Evolutionary conservation across 352 stramenopile species (phyloP).

Genomic region (Halophytophthora batemanensis): DNA sequence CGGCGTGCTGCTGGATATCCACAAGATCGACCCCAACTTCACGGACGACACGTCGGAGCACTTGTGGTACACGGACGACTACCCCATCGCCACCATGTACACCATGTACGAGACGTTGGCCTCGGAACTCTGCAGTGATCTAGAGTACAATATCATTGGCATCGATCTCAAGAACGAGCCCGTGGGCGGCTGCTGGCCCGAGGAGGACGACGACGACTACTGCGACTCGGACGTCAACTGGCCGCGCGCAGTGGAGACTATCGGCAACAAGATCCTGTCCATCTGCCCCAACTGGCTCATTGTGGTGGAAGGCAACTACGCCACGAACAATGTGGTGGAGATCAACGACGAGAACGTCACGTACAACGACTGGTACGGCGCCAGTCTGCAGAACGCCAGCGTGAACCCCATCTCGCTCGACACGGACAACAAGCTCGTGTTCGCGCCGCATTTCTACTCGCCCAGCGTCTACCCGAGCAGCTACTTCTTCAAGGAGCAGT

Average conservation of each 20-base stretch:
- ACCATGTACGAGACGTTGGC: constrained; percentile 74
- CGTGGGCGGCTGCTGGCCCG: constrained; percentile 66
- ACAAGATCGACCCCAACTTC: constrained; percentile 81
- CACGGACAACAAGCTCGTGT: constrained; percentile 71
- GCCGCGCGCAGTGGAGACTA: constrained; percentile 64
- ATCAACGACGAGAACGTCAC: constrained; percentile 65
- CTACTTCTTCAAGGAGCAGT: constrained; percentile 77
- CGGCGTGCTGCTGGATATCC: constrained; percentile 77
- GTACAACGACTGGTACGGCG: constrained; percentile 82
- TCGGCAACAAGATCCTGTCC: constrained; percentile 56
- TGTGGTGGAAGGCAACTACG: constrained; percentile 62
- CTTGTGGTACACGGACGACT: constrained; percentile 68
- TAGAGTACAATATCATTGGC: constrained; percentile 85
- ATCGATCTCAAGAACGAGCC: constrained; percentile 86
- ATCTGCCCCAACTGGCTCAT: constrained; percentile 81
- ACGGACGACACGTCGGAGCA: constrained; percentile 67
- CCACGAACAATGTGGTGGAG: constrained; percentile 33
- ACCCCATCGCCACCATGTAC: constrained; percentile 49
- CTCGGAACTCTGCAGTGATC: constrained; percentile 59
- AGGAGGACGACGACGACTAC: constrained; percentile 48
- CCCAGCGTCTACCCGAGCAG: constrained; percentile 66
- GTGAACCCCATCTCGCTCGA: constrained; percentile 60
- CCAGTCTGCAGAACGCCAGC: constrained; percentile 76
- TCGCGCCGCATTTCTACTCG: constrained; percentile 82
- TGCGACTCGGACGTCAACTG: constrained; percentile 62